Percentiles rank a stretch among this genome's conserved stretches.
Evolutionary conservation across 805 yeast species (phyloP).

Genomic region (Ascoidea tarda): DNA sequence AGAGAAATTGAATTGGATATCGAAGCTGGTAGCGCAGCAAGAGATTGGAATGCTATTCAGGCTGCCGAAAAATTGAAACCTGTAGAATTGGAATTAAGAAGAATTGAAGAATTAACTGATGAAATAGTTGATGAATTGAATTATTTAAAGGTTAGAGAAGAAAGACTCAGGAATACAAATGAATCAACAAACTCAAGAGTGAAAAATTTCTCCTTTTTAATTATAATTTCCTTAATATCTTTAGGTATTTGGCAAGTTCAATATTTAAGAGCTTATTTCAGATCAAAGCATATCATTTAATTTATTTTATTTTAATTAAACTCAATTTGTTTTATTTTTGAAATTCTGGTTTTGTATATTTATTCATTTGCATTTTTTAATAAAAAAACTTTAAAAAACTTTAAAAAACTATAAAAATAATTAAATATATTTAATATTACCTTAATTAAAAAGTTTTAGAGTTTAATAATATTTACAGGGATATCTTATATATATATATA

Average conservation of each 20-base stretch:
- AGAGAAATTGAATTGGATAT: conserved; percentile 83
- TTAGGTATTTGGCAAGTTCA: conserved; percentile 89
- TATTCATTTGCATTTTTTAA: neutral
- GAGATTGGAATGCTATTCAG: conserved; percentile 95
- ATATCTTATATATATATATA: neutral
- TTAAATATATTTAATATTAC: neutral
- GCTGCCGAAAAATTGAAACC: conserved; percentile 90
- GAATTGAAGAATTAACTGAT: conserved; percentile 71
- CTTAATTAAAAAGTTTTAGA: neutral
- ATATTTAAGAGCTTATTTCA: conserved; percentile 87
- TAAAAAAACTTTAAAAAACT: neutral
- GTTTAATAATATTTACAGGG: too few species aligned
- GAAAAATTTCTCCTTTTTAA: conserved; percentile 65
- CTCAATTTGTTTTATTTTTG: neutral
- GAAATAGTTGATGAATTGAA: conserved; percentile 72
- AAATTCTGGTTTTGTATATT: neutral
- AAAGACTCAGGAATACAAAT: conserved; percentile 88
- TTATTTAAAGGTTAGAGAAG: conserved; percentile 80
- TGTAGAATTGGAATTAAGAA: conserved; percentile 77
- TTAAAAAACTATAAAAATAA: neutral
- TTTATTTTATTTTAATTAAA: neutral
- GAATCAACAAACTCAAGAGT: conserved; percentile 93
- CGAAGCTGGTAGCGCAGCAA: conserved; percentile 92
- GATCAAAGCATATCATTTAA: conserved; percentile 62
- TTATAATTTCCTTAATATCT: conserved; percentile 53